Evolutionary conservation across 2,329 filamentous ascomycete species (phyloP).

Genomic region (Epichloe scottii): DNA sequence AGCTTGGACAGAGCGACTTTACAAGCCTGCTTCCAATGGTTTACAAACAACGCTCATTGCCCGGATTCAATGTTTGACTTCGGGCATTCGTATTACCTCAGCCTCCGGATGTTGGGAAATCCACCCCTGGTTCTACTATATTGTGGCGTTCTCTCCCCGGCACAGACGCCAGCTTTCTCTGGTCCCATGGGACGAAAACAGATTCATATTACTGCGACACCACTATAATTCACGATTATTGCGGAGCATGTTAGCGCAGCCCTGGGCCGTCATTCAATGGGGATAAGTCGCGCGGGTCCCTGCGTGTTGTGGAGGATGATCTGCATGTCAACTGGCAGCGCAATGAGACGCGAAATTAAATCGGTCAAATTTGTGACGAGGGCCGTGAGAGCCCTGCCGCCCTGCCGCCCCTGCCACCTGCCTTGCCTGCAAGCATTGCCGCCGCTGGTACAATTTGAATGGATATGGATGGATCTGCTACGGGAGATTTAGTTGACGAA

Average conservation of each 20-base stretch:
- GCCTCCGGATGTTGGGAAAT: background rate
- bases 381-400: background rate
- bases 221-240: background rate
- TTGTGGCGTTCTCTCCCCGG: background rate
- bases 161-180: background rate
- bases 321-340: slow-evolving; percentile 6
- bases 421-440: background rate
- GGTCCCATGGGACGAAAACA: background rate
- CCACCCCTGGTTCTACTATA: background rate
- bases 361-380: background rate
- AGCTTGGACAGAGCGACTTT: background rate
- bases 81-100: slow-evolving; percentile 1
- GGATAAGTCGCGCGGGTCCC: slow-evolving; percentile 1
- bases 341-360: slow-evolving; percentile 11
- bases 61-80: background rate
- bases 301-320: slow-evolving; percentile 4
- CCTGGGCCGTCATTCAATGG: background rate
- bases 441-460: background rate
- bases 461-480: background rate
- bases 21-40: background rate
- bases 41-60: background rate
- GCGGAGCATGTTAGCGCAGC: background rate
- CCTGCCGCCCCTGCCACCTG: background rate
- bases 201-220: background rate
- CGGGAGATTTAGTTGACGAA: background rate